Evolutionary conservation across 2,329 filamentous ascomycete genomes (phyloP).

Genomic region (Cephalotrichum gorgonifer): DNA sequence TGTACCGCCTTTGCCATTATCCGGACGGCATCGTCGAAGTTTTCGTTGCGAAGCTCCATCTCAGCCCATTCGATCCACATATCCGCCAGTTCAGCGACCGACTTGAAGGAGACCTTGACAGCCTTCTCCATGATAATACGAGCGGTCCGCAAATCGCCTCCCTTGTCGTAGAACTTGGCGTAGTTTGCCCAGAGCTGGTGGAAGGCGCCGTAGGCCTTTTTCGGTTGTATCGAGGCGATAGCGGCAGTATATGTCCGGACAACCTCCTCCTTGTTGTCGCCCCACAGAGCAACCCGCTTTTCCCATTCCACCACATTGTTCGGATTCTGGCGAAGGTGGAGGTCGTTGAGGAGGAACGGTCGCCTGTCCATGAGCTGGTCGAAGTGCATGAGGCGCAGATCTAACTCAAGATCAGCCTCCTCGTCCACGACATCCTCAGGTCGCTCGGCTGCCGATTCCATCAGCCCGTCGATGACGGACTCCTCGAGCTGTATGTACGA

Average conservation of each 20-base stretch:
- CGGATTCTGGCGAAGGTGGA: conserved; percentile 87
- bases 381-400: conserved; percentile 95
- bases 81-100: conserved; percentile 90
- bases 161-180: conserved; percentile 90
- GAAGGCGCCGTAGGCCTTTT: conserved; percentile 87
- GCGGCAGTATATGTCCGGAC: conserved; percentile 93
- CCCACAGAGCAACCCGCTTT: conserved; percentile 92
- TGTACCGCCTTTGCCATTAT: conserved; percentile 98
- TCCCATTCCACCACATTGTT: conserved; percentile 96
- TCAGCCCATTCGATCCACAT: conserved; percentile 99
- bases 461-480: conserved; percentile 80
- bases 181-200: conserved; percentile 95
- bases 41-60: conserved; percentile 91
- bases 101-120: conserved; percentile 95
- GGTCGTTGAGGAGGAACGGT: conserved; percentile 93
- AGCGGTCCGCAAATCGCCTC: conserved; percentile 73
- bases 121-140: conserved; percentile 95
- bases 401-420: conserved; percentile 84
- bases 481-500: conserved; percentile 96
- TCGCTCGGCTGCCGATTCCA: conserved; percentile 74
- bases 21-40: conserved; percentile 86
- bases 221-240: conserved; percentile 85
- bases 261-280: conserved; percentile 81
- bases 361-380: conserved; percentile 96
- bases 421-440: conserved; percentile 74